Conservation (phyloP, 257 asterid genomes). For the Solanum medicagineum region DNA sequence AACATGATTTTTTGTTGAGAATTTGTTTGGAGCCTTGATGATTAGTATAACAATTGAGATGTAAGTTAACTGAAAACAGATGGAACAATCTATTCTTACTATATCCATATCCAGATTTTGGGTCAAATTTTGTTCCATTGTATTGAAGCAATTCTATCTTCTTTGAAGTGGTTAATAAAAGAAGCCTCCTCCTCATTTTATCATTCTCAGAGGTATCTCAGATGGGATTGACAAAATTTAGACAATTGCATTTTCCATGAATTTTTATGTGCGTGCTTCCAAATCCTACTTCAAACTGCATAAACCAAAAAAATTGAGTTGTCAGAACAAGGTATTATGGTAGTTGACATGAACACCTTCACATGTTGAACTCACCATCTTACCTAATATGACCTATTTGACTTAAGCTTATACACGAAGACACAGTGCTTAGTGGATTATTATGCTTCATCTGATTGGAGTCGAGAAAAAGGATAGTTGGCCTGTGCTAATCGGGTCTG, state of each 20-base stretch:
- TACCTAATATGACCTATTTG: neutral
- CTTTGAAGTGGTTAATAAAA: neutral
- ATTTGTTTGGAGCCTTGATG: neutral
- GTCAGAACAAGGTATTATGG: neutral
- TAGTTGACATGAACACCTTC: neutral
- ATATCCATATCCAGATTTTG: neutral
- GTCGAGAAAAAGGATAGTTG: neutral
- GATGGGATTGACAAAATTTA: neutral
- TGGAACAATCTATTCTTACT: neutral
- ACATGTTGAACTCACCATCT: neutral
- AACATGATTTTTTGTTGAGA: neutral
- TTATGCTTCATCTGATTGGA: neutral
- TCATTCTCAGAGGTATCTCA: neutral
- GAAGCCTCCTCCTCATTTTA: neutral
- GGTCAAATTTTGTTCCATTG: neutral
- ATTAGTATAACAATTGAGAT: neutral
- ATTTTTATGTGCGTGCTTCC: neutral
- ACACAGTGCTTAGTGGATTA: neutral
- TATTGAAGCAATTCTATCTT: neutral
- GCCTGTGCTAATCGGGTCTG: neutral
- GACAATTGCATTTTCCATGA: neutral
- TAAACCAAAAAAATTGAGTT: neutral
- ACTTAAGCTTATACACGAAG: neutral
- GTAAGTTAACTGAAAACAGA: neutral
- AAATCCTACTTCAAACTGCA: neutral